Base-by-base conservation (phyloP, 441 rosid species). In the Aleurites moluccanus region DNA sequence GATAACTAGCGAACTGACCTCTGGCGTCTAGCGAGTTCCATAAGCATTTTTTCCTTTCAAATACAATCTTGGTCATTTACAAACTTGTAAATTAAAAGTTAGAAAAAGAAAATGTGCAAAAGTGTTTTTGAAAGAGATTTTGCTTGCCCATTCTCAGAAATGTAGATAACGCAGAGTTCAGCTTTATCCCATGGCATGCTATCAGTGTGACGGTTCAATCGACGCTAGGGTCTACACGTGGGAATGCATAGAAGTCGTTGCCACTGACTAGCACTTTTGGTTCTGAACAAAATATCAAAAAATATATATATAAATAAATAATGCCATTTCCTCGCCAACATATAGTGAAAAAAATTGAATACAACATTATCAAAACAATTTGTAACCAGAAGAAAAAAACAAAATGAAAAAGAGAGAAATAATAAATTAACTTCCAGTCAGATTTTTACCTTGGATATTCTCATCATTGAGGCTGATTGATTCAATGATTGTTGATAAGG, bases 121-220 rank as follows among this genome's bases (percentile, higher is more conserved):
- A n/a, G n/a, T n/a, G n/a, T n/a, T n/a, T n/a, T 30, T 28, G 4
- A 45, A 61, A 61, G 23, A 70, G 42, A 74, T 67, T 60, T 55
- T 42, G 44, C 87, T 83, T 71, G 93, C 98, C 98, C 97, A 80
- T 72, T 75, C 78, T 90, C 90, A 14, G 93, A 88, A 72, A 93
- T 86, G 83, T 89, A 86, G 69, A 95, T 98, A 82, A 90, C 95
- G 97, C 98, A 95, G 23, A 95, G 89, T 80, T 95, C 90, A 25
- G 99, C 50, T 85, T 84, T 90, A 81, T 93, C 98, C 99, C 99
- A 93, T 21, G 97, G 97, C 98, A 91, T 93, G 81, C n/a, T n/a
- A n/a, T 88, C 89, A 57, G 99, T 97, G 76, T 90, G 98, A 70
- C 98, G 98, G 93, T 75, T 89, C 87, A 30, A 95, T 88, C 99